Base-by-base conservation (phyloP, 345 rosid genomes). In the Cardamine chenopodiifolia region DNA sequence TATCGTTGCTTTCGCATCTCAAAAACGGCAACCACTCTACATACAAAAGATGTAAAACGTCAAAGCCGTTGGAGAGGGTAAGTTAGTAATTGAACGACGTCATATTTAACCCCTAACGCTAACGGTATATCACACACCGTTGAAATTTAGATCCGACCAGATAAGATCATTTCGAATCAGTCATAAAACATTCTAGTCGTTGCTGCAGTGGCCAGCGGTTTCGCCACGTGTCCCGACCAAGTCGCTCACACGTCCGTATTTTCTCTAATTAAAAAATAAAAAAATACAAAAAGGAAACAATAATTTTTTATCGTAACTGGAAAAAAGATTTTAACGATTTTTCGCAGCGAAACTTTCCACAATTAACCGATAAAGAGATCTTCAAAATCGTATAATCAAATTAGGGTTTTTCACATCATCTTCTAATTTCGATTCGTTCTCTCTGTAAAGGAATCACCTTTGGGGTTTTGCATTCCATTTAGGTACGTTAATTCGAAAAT, bases 321-420 rank as follows among this genome's bases (percentile, higher is more conserved):
- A 13, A 26, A 29, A 35, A 7, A 22, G 2, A 48, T 18, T 9
- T 48, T 28, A 67, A 58, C 40, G 75, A 69, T 11, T 49, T 52
- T 17, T 14, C 42, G 45, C 57, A 72, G 45, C 76, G 37, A 66
- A 79, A 75, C 1, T 68, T 71, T 64, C 52, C 69, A 55, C 65
- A 52, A 53, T 69, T 42, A 42, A 40, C 34, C 62, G 62, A 75
- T 80, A 71, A 59, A 12, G 20, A 79, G 83, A 80, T 61, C 37
- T 78, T 73, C 79, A 71, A 83, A 61, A 64, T 83, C 77, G 70
- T 58, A 70, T 18, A 3, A 59, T n/a, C 5, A 4, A 49, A 59
- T 58, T 70, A 84, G 88, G 88, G 86, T 81, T 87, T 80, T 8
- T 39, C 8, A 8, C 49, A 19, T 40, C 55, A 12, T 80, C 74